phyloP scores from a whole-genome alignment of 2,329 filamentous ascomycete genomes.

The Fusarium illudens region DNA sequence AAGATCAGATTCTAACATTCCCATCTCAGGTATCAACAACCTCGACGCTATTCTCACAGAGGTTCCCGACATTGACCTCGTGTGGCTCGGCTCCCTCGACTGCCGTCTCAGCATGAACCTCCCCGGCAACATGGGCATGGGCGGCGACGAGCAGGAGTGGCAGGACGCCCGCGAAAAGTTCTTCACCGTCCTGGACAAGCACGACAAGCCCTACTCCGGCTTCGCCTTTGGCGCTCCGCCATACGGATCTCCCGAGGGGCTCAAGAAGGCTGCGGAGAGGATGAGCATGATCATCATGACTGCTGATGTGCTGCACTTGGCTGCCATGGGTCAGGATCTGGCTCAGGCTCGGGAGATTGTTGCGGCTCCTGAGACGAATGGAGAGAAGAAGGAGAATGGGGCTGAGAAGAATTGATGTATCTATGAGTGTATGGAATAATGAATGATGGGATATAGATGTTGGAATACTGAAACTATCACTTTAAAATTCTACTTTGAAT shows the following conservation, averaged over 20 bases:
- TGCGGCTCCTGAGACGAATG: neutral
- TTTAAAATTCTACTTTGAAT: neutral
- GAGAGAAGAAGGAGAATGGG: conserved; percentile 4
- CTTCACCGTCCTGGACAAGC: conserved; percentile 52
- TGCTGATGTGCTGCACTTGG: conserved; percentile 22
- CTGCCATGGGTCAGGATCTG: conserved; percentile 33
- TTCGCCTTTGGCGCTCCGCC: conserved; percentile 44
- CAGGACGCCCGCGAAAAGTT: conserved; percentile 49
- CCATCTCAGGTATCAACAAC: conserved; percentile 50
- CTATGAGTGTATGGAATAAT: neutral
- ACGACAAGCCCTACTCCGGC: conserved; percentile 54
- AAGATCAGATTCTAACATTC: neutral
- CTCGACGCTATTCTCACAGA: conserved; percentile 59
- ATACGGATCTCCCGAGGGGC: conserved; percentile 33
- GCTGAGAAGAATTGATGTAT: neutral
- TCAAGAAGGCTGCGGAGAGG: conserved; percentile 27
- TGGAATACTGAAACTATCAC: neutral
- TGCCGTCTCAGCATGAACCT: conserved; percentile 55
- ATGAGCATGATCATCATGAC: neutral
- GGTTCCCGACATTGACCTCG: conserved; percentile 55
- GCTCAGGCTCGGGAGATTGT: conserved; percentile 17
- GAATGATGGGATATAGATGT: neutral
- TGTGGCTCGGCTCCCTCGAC: conserved; percentile 58
- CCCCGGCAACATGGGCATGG: conserved; percentile 43
- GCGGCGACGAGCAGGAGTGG: conserved; percentile 53